Conservation (phyloP, 2,329 filamentous ascomycete species). For the Colletotrichum truncatum region DNA sequence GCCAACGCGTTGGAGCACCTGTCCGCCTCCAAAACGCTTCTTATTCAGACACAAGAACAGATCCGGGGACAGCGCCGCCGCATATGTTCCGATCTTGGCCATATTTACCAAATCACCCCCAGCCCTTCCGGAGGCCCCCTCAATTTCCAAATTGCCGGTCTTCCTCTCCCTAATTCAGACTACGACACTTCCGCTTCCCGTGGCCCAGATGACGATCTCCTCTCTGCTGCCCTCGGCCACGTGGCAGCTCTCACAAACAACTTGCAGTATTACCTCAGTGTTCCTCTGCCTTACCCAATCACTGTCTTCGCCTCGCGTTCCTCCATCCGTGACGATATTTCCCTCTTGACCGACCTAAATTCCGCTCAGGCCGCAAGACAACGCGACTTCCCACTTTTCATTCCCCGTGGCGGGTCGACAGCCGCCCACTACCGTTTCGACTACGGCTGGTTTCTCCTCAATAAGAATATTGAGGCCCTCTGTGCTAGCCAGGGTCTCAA, state of each 20-base stretch:
- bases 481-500: slow-evolving; percentile 75
- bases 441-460: slow-evolving; percentile 95
- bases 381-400: slow-evolving; percentile 83
- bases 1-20: slow-evolving; percentile 69
- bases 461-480: slow-evolving; percentile 87
- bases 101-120: slow-evolving; percentile 84
- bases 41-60: slow-evolving; percentile 67
- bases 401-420: slow-evolving; percentile 66
- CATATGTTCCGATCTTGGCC: slow-evolving; percentile 83
- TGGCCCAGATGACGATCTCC: slow-evolving; percentile 67
- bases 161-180: slow-evolving; percentile 82
- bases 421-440: slow-evolving; percentile 90
- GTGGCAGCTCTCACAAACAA: slow-evolving; percentile 79
- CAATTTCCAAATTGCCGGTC: slow-evolving; percentile 82
- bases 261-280: slow-evolving; percentile 83
- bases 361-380: slow-evolving; percentile 49
- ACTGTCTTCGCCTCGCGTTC: slow-evolving; percentile 77
- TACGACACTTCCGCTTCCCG: slow-evolving; percentile 64
- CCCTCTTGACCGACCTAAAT: slow-evolving; percentile 53
- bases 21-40: slow-evolving; percentile 60
- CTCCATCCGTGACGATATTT: slow-evolving; percentile 80
- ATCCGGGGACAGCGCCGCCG: slow-evolving; percentile 88
- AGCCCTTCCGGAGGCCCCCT: slow-evolving; percentile 66
- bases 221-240: slow-evolving; percentile 84
- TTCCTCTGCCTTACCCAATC: slow-evolving; percentile 84